phyloP scores from a whole-genome alignment of 2,329 filamentous ascomycete species.

The Diaporthe australafricana region DNA sequence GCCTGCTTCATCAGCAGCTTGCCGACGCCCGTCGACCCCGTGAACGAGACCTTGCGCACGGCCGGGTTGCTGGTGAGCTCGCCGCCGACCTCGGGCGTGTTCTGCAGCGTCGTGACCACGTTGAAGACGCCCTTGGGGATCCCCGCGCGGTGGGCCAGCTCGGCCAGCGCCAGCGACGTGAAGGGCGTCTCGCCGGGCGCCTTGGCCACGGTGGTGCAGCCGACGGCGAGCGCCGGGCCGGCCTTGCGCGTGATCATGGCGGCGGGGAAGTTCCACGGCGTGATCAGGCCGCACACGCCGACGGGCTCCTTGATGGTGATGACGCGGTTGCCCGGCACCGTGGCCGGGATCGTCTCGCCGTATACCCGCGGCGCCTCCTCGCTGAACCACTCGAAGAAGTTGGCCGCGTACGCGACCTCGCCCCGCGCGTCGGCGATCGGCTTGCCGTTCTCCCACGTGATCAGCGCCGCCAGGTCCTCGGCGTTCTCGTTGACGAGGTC shows the following conservation, averaged over 20 bases:
- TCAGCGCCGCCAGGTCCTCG: constrained; percentile 83
- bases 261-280: constrained; percentile 89
- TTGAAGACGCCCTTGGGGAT: constrained; percentile 93
- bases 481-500: constrained; percentile 82
- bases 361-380: constrained; percentile 81
- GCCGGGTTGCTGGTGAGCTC: constrained; percentile 80
- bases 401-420: constrained; percentile 78
- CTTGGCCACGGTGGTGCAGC: constrained; percentile 94
- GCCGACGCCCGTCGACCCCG: constrained; percentile 78
- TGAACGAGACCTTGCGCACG: constrained; percentile 94
- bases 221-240: constrained; percentile 85
- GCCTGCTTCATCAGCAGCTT: constrained; percentile 91
- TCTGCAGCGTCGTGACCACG: constrained; percentile 81
- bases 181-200: constrained; percentile 93
- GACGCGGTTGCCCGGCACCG: constrained; percentile 77
- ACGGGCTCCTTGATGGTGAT: constrained; percentile 86
- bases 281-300: constrained; percentile 85
- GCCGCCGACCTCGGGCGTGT: constrained; percentile 84
- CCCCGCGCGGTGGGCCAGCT: constrained; percentile 87
- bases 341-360: constrained; percentile 80
- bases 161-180: constrained; percentile 87
- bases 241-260: constrained; percentile 81
- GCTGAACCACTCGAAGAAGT: constrained; percentile 84
- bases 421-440: constrained; percentile 79
- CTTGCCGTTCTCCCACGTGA: constrained; percentile 93